phyloP scores from a whole-genome alignment of 148 eudicot genomes.

The Polygonum aviculare region DNA sequence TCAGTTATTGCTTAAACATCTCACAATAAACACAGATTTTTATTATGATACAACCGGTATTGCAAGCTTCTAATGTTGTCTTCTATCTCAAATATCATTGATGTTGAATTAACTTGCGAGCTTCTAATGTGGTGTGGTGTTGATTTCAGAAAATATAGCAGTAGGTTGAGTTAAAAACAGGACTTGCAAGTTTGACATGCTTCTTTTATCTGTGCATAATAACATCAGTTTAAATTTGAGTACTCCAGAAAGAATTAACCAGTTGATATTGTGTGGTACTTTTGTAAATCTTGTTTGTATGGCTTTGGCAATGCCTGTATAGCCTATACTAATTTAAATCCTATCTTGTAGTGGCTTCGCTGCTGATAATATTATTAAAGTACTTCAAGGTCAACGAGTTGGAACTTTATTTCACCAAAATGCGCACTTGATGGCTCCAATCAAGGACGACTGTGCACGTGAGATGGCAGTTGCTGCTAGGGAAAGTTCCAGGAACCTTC shows the following conservation, averaged over 20 bases:
- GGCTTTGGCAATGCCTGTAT: neutral
- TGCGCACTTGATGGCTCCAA: constrained; percentile 49
- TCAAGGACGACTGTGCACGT: constrained; percentile 51
- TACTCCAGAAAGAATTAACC: neutral
- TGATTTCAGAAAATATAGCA: neutral
- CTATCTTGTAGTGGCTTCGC: constrained; percentile 61
- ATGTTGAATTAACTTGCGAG: neutral
- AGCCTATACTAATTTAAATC: neutral
- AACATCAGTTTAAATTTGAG: neutral
- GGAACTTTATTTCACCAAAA: constrained; percentile 92
- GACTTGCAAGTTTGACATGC: neutral
- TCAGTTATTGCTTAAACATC: neutral
- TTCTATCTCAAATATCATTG: neutral
- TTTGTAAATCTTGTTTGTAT: neutral
- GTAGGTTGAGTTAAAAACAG: neutral
- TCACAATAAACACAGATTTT: neutral
- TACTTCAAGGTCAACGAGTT: constrained; percentile 55
- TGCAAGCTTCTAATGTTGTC: neutral
- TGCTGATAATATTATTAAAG: constrained; percentile 61
- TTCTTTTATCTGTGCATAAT: neutral
- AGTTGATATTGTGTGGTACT: neutral
- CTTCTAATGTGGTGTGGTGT: neutral
- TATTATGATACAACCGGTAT: neutral
- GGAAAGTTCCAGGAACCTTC: constrained; percentile 79
- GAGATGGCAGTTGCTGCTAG: constrained; percentile 95